phyloP scores from a whole-genome alignment of 208 protist genomes.

The Crithidia acanthocephali region DNA sequence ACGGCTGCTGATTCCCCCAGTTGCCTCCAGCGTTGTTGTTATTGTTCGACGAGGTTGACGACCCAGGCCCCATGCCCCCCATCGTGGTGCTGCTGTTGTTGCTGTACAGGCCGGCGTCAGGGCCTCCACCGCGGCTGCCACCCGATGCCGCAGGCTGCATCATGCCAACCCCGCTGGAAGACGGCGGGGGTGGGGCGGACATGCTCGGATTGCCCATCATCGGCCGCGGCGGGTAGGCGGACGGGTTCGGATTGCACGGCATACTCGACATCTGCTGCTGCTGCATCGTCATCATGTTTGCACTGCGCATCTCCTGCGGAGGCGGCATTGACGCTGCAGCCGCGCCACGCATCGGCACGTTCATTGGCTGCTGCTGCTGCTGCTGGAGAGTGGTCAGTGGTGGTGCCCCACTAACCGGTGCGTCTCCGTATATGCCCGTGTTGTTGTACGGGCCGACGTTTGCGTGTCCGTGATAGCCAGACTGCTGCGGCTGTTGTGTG shows the following conservation, averaged over 20 bases:
- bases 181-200: not conserved
- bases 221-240: constrained; percentile 1
- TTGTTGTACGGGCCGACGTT: not conserved
- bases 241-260: not conserved
- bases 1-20: not conserved
- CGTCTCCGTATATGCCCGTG: constrained; percentile 1
- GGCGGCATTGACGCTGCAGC: not conserved
- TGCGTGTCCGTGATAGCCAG: not conserved
- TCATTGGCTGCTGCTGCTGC: constrained; percentile 13
- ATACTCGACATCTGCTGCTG: not conserved
- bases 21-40: not conserved
- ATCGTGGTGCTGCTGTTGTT: not conserved
- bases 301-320: not conserved
- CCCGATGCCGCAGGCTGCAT: no score
- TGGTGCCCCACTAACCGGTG: not conserved
- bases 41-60: not conserved
- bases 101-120: not conserved
- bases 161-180: not conserved
- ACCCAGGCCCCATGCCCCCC: not conserved
- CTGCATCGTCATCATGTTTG: not conserved
- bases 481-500: not conserved
- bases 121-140: not conserved
- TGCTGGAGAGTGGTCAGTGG: not conserved
- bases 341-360: not conserved
- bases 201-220: not conserved